Percentiles rank a stretch among this genome's conserved stretches.
phyloP scores from a whole-genome alignment of 1,284 basidiomycete genomes.

The Volvariella volvacea region DNA sequence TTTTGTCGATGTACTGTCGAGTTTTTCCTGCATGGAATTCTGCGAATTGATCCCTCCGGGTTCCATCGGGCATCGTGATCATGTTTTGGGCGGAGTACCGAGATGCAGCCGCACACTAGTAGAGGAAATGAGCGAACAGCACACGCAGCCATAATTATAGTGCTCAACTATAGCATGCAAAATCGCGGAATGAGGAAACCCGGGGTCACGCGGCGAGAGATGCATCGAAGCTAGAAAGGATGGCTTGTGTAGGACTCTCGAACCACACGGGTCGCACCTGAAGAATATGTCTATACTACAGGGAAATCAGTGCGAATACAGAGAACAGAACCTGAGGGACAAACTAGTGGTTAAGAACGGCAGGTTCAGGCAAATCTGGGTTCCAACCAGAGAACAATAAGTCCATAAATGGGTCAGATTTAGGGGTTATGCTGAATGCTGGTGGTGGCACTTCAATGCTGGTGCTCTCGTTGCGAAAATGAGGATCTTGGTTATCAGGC shows the following conservation, averaged over 20 bases:
- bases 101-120: slow-evolving; percentile 75
- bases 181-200: slow-evolving; percentile 77
- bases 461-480: slow-evolving; percentile 38
- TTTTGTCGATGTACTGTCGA: slow-evolving; percentile 76
- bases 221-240: slow-evolving; percentile 73
- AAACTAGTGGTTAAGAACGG: slow-evolving; percentile 67
- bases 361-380: slow-evolving; percentile 69
- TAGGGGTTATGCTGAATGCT: slow-evolving; percentile 25
- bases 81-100: slow-evolving; percentile 71
- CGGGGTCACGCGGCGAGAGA: slow-evolving; percentile 65
- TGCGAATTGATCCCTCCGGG: slow-evolving; percentile 69
- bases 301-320: slow-evolving; percentile 9
- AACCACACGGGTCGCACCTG: slow-evolving; percentile 75
- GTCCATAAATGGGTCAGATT: slow-evolving; percentile 49
- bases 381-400: slow-evolving; percentile 75
- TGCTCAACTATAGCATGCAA: slow-evolving; percentile 70
- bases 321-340: slow-evolving; percentile 8
- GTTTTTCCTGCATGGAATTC: slow-evolving; percentile 81
- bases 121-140: slow-evolving; percentile 7
- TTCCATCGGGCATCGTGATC: slow-evolving; percentile 61
- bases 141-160: slow-evolving; percentile 7
- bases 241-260: slow-evolving; percentile 69
- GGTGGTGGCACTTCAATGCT: slow-evolving; percentile 39
- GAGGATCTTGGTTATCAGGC: slow-evolving; percentile 34
- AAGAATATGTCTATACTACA: slow-evolving; percentile 74